Conservation (phyloP, 768 basidiomycete species). For the Rickenella mellea region DNA sequence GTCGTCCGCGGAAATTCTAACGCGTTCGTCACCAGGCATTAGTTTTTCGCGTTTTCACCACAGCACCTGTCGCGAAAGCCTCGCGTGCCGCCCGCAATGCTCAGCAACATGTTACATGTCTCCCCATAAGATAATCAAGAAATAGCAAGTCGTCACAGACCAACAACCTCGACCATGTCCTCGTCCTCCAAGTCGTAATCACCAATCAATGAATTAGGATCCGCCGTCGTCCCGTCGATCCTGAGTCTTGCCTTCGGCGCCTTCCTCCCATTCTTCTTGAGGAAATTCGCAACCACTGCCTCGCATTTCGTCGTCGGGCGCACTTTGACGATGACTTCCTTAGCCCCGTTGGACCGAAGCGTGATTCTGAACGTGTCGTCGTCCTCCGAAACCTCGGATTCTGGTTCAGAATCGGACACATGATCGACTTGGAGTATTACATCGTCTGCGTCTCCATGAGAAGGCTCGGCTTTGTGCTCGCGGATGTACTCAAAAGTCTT, state of each 20-base stretch:
- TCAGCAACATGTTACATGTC: too few relatives aligned
- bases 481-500: constrained; percentile 56
- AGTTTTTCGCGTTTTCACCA: too few relatives aligned
- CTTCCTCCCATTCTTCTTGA: constrained; percentile 36
- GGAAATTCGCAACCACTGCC: constrained; percentile 64
- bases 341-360: constrained; percentile 48
- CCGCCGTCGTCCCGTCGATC: constrained; percentile 67
- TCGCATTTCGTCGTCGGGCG: constrained; percentile 70
- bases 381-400: constrained; percentile 16
- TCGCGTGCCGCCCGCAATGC: too few relatives aligned
- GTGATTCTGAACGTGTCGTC: constrained; percentile 54
- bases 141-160: constrained; percentile 24
- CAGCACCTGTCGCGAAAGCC: too few relatives aligned
- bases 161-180: constrained; percentile 68
- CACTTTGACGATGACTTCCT: constrained; percentile 56
- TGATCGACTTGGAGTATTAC: constrained; percentile 10
- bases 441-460: too few relatives aligned
- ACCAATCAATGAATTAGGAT: constrained; percentile 48
- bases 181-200: constrained; percentile 71
- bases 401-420: constrained; percentile 4
- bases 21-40: too few relatives aligned
- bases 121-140: too few relatives aligned
- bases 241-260: constrained; percentile 29
- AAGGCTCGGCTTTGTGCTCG: constrained; percentile 20
- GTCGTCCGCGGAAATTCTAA: too few relatives aligned